Percentiles rank a stretch among this genome's conserved stretches.
Evolutionary conservation across 106 monocot species (phyloP).

Genomic region (Vanilla planifolia): DNA sequence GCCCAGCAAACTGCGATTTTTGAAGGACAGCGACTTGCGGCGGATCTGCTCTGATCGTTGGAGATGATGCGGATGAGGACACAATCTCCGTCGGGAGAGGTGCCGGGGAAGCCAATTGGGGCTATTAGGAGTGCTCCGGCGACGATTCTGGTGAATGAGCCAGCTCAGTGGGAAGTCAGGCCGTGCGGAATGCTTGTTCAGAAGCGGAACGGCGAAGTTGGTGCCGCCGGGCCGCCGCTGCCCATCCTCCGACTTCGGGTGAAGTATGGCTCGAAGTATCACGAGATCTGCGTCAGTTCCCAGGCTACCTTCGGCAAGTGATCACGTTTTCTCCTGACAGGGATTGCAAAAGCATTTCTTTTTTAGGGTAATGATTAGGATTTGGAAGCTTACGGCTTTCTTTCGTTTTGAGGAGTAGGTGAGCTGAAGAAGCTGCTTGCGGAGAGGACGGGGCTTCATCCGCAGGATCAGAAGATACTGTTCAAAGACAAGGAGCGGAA

Average conservation of each 20-base stretch:
- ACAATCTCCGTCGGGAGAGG: neutral
- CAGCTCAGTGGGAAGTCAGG: conserved; percentile 64
- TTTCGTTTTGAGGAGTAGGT: conserved; percentile 24
- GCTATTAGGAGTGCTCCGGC: conserved; percentile 14
- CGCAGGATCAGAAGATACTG: conserved; percentile 63
- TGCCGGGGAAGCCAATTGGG: conserved; percentile 5
- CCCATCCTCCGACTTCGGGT: conserved; percentile 75
- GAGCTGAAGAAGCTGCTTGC: conserved; percentile 75
- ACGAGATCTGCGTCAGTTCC: conserved; percentile 80
- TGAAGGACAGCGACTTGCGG: too few relatives aligned
- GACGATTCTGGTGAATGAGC: conserved; percentile 17
- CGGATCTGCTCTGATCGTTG: neutral
- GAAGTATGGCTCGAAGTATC: conserved; percentile 51
- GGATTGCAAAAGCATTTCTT: neutral
- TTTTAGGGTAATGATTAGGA: neutral
- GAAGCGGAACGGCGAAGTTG: conserved; percentile 37
- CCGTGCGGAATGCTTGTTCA: conserved; percentile 94
- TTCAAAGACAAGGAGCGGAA: conserved; percentile 73
- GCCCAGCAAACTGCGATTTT: too few relatives aligned
- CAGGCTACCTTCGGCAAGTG: conserved; percentile 73
- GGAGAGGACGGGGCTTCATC: conserved; percentile 55
- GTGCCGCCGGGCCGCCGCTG: conserved; percentile 16
- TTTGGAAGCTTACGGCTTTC: neutral
- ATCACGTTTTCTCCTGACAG: too few relatives aligned
- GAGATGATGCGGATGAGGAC: conserved; percentile 32